Evolutionary conservation across 2,329 filamentous ascomycete genomes (phyloP).

Genomic region (Aspergillus hiratsukae): DNA sequence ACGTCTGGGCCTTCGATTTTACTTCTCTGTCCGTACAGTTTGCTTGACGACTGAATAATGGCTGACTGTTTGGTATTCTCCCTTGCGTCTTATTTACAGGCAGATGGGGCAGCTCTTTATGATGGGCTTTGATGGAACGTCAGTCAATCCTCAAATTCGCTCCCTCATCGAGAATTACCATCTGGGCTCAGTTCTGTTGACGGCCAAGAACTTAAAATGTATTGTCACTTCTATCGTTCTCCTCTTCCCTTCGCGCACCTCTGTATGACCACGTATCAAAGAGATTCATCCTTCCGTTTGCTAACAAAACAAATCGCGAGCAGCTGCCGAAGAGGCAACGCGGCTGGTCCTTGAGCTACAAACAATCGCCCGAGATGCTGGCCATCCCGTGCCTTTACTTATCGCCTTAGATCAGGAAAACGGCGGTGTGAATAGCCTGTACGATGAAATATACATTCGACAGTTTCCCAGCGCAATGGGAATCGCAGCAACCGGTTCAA

Average conservation of each 20-base stretch:
- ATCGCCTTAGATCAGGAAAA: conserved; percentile 97
- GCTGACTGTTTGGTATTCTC: conserved; percentile 41
- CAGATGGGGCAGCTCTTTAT: conserved; percentile 58
- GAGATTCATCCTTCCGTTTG: not conserved
- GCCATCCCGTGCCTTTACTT: conserved; percentile 80
- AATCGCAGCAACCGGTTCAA: conserved; percentile 83
- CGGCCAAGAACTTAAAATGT: conserved; percentile 65
- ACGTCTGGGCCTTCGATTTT: not conserved
- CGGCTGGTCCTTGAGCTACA: conserved; percentile 86
- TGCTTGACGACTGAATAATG: conserved; percentile 13
- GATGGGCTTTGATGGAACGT: conserved; percentile 65
- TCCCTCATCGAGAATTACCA: conserved; percentile 64
- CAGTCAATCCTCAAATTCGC: conserved; percentile 59
- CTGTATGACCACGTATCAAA: not conserved
- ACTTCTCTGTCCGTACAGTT: not conserved
- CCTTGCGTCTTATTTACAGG: conserved; percentile 67
- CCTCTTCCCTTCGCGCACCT: conserved; percentile 1
- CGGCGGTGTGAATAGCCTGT: conserved; percentile 93
- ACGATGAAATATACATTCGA: conserved; percentile 90
- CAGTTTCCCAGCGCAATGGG: conserved; percentile 98
- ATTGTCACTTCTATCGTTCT: conserved; percentile 34
- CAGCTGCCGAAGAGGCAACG: conserved; percentile 88
- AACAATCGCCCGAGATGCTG: conserved; percentile 82
- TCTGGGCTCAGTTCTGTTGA: conserved; percentile 73
- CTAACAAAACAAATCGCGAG: conserved; percentile 26